Base-by-base conservation (phyloP, 805 yeast species). In the Spathaspora hagerdaliae region DNA sequence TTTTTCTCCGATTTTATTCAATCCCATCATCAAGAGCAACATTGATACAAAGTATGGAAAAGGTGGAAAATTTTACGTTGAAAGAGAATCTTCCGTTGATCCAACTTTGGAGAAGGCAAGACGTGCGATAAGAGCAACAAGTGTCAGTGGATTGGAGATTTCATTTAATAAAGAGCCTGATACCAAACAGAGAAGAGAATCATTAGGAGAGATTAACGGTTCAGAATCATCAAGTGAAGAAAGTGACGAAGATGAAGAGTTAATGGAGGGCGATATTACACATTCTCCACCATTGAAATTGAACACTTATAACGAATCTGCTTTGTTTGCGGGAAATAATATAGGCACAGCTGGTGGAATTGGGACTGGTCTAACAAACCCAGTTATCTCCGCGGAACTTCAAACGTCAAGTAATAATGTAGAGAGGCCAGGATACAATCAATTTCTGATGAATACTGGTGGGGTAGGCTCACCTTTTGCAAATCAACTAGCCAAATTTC, bases 1-100 rank as follows among this genome's bases (percentile, higher is more conserved):
- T 0, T 91, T 89, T 63, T 87, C 96, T 0, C 96, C 96, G 0
- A 69, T 90, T 36, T 74, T 77, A 36, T 91, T 90, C 65, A 85
- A 87, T 55, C 96, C 96, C 0, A 76, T 84, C 14, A 85, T 88
- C 44, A 82, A 81, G 46, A 77, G 79, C 39, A 81, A 78, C 47
- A 82, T 92, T 35, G 98, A 92, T 59, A 81, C 86, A 46, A 92
- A 92, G 57, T 92, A 92, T 56, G 83, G 84, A 10, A 76, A 77
- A 51, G 99, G 99, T 6, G 99, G 99, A 1, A 86, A 91, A 57
- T 92, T 87, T 59, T 90, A 82, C 58, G 87, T 86, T 12, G 67
- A 64, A 5, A 60, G 64, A 39, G 75, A 70, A 13, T 33, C 51
- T 12, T 43, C 59, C 8, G 45, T 41, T 12, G 66, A 54, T 19